Conservation (phyloP, 164 flowering plant species). For the Sedum album region DNA sequence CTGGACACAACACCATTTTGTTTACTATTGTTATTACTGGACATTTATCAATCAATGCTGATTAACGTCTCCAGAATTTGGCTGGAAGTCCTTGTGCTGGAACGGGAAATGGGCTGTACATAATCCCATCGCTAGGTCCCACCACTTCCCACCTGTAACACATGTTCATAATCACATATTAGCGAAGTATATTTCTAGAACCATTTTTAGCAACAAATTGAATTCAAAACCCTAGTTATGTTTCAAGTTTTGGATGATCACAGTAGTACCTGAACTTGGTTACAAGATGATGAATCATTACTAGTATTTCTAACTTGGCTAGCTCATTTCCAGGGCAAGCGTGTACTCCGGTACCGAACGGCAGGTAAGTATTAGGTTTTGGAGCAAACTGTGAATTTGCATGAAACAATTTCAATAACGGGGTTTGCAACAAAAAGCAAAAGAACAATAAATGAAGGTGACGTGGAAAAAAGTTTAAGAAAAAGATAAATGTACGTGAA, state of each 20-base stretch:
- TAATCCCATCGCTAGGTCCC: conserved; percentile 53
- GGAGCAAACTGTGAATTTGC: conserved; percentile 41
- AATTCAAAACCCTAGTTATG: not conserved
- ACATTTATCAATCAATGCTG: not conserved
- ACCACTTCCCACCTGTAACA: conserved; percentile 68
- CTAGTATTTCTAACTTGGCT: conserved; percentile 67
- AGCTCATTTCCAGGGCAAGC: conserved; percentile 82
- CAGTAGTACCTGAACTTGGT: conserved; percentile 55
- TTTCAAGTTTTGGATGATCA: not conserved
- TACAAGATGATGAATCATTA: conserved; percentile 49
- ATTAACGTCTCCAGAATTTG: conserved; percentile 51
- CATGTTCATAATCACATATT: not conserved
- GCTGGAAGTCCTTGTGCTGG: conserved; percentile 72
- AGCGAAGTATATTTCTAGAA: not conserved
- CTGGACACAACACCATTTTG: no score
- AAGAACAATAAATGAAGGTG: not conserved
- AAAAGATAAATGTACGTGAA: not conserved
- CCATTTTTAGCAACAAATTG: no score
- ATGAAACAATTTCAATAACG: not conserved
- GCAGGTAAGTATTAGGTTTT: conserved; percentile 66
- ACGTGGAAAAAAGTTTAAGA: not conserved
- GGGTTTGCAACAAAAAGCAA: not conserved
- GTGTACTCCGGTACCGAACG: conserved; percentile 73
- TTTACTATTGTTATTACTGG: not conserved
- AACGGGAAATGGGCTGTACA: conserved; percentile 75